Conservation (phyloP, 177 flowering plant species). For the Tripterygium wilfordii region DNA sequence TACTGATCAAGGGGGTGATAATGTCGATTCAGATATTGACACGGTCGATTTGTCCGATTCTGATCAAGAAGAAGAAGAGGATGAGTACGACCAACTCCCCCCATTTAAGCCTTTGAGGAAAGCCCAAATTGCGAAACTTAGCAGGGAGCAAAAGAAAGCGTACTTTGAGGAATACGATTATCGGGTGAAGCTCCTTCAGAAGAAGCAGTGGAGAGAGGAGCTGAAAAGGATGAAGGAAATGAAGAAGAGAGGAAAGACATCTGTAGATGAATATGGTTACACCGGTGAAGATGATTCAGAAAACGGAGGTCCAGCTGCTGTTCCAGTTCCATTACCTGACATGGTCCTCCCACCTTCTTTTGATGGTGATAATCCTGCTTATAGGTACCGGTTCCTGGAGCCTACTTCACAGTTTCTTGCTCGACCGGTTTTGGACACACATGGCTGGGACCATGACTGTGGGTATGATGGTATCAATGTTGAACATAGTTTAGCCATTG, state of each 20-base stretch:
- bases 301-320: constrained; percentile 63
- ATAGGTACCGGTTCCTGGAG: constrained; percentile 78
- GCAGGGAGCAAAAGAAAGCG: constrained; percentile 75
- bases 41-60: constrained; percentile 71
- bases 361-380: constrained; percentile 72
- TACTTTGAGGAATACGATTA: constrained; percentile 90
- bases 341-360: constrained; percentile 83
- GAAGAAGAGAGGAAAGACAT: constrained; percentile 67
- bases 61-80: constrained; percentile 73
- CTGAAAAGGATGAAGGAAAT: constrained; percentile 63
- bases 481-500: constrained; percentile 62
- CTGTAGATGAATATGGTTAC: constrained; percentile 28
- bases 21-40: constrained; percentile 75
- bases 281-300: constrained; percentile 59
- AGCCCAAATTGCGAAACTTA: constrained; percentile 70
- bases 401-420: constrained; percentile 81
- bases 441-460: constrained; percentile 96
- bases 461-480: constrained; percentile 91
- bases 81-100: constrained; percentile 92
- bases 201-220: constrained; percentile 88
- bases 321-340: constrained; percentile 81
- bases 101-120: constrained; percentile 84
- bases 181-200: constrained; percentile 82
- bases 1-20: constrained; percentile 61
- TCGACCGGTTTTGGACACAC: constrained; percentile 80